Percentiles rank a stretch among this genome's conserved stretches.
These are phyloP conservation scores for Emericellopsis terricola DNA, from an alignment of 495 filamentous ascomycete species.

Conservation along the genomic window DNA sequence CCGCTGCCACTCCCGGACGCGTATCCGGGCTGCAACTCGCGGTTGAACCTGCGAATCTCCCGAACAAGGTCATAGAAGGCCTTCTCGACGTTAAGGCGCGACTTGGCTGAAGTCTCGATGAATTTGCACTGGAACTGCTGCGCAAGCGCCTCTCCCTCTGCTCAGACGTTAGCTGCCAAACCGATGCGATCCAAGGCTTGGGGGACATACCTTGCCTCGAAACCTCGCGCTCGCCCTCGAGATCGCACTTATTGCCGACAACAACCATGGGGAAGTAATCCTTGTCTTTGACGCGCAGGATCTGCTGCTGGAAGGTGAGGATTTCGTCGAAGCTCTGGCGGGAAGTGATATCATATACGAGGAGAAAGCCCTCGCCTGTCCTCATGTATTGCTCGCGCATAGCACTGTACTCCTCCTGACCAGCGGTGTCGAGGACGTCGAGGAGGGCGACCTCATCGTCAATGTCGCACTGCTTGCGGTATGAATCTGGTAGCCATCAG, in stretches of 20 bases:
- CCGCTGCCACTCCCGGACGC: slow-evolving; percentile 43
- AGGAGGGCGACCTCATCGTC: slow-evolving; percentile 95
- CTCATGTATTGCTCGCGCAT: slow-evolving; percentile 99
- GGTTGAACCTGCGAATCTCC: slow-evolving; percentile 94
- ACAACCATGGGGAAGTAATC: slow-evolving; percentile 99
- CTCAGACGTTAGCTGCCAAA: slow-evolving; percentile 1
- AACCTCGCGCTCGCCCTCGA: slow-evolving; percentile 81
- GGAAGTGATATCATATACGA: slow-evolving; percentile 96
- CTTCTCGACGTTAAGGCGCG: slow-evolving; percentile 92
- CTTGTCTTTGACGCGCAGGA: slow-evolving; percentile 95
- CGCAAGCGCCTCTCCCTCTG: slow-evolving; percentile 83
- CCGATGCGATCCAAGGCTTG: no score
- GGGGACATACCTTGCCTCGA: slow-evolving; percentile 60
- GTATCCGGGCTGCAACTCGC: slow-evolving; percentile 84
- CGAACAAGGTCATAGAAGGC: slow-evolving; percentile 96
- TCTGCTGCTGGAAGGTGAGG: slow-evolving; percentile 95
- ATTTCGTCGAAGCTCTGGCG: slow-evolving; percentile 97
- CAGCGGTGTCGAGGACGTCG: slow-evolving; percentile 94
- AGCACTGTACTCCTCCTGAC: slow-evolving; percentile 97
- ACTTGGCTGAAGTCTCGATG: slow-evolving; percentile 97
- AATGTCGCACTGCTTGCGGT: slow-evolving; percentile 98
- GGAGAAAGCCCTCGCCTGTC: slow-evolving; percentile 92
- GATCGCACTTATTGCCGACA: slow-evolving; percentile 89
- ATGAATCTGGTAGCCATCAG: slow-evolving; percentile 51
- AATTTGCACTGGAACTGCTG: slow-evolving; percentile 86